Percentiles rank a stretch among this genome's conserved stretches.
Conservation (phyloP, 2,329 filamentous ascomycete genomes). For the Elsinoe ampelina region DNA sequence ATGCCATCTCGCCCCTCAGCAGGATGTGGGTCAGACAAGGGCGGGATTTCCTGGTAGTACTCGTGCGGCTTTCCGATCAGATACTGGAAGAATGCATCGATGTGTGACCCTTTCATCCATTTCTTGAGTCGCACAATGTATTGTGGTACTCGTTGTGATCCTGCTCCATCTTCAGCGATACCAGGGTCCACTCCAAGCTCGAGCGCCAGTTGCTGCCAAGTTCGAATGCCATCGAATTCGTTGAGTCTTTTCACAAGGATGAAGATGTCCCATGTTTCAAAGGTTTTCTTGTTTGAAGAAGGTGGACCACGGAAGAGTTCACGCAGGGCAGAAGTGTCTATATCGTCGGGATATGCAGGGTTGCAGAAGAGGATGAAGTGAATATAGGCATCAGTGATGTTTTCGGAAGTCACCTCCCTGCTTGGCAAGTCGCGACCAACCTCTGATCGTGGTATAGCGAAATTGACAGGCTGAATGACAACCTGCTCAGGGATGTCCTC, state of each 20-base stretch:
- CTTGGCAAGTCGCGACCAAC: constrained; percentile 53
- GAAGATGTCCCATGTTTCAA: constrained; percentile 68
- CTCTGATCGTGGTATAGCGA: constrained; percentile 20
- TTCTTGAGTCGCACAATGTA: constrained; percentile 89
- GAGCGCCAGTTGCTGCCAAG: constrained; percentile 80
- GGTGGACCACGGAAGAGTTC: constrained; percentile 72
- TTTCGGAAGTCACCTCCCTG: constrained; percentile 56
- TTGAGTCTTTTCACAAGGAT: constrained; percentile 66
- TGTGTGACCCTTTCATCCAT: constrained; percentile 95
- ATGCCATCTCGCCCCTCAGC: constrained; percentile 70
- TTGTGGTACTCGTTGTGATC: constrained; percentile 82
- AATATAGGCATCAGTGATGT: constrained; percentile 74
- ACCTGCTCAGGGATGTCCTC: not conserved
- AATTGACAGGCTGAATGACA: not conserved
- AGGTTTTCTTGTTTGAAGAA: constrained; percentile 78
- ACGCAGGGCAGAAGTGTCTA: constrained; percentile 60
- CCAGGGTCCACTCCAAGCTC: constrained; percentile 83
- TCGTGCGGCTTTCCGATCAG: constrained; percentile 65
- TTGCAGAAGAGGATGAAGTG: constrained; percentile 86
- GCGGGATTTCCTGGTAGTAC: constrained; percentile 71
- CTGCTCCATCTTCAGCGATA: constrained; percentile 67
- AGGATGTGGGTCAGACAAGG: constrained; percentile 51
- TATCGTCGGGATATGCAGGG: constrained; percentile 61
- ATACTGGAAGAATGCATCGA: constrained; percentile 91
- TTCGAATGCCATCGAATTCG: constrained; percentile 76